Evolutionary conservation across 1,284 basidiomycete genomes (phyloP).

Genomic region (Bondarzewia mesenterica): DNA sequence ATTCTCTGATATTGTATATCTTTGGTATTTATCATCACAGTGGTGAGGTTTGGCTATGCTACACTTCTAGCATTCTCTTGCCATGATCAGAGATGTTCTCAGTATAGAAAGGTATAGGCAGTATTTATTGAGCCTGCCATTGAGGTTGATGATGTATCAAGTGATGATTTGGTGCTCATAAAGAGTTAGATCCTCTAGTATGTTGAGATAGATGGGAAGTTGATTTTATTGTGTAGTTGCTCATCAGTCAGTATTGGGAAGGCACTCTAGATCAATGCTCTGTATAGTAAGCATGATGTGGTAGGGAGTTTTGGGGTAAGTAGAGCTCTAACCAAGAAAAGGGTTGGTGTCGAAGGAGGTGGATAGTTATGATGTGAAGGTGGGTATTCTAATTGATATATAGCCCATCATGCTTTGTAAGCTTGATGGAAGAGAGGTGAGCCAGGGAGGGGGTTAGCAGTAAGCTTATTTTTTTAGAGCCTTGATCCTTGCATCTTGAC

Average conservation of each 20-base stretch:
- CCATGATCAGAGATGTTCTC: not conserved
- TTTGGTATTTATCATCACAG: not conserved
- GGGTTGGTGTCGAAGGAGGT: not conserved
- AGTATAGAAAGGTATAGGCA: not conserved
- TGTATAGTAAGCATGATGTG: not conserved
- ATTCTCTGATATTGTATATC: not conserved
- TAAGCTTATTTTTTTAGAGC: not conserved
- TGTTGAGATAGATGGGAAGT: not conserved
- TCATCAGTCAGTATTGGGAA: not conserved
- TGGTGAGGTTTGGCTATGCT: not conserved
- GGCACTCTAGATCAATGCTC: not conserved
- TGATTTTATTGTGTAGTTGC: not conserved
- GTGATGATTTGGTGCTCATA: not conserved
- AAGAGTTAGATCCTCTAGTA: not conserved
- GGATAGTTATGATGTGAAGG: not conserved
- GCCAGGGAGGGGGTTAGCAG: no score
- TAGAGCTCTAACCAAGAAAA: no score
- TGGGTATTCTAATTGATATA: no score
- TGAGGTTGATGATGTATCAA: not conserved
- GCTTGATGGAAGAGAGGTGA: not conserved
- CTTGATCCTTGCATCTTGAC: not conserved
- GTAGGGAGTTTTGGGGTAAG: not conserved
- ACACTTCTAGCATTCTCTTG: not conserved
- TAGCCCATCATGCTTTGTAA: not conserved
- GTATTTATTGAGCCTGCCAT: not conserved